These are phyloP conservation scores for Dryas octopetala DNA, from an alignment of 306 rosid species.

Conservation along the genomic window DNA sequence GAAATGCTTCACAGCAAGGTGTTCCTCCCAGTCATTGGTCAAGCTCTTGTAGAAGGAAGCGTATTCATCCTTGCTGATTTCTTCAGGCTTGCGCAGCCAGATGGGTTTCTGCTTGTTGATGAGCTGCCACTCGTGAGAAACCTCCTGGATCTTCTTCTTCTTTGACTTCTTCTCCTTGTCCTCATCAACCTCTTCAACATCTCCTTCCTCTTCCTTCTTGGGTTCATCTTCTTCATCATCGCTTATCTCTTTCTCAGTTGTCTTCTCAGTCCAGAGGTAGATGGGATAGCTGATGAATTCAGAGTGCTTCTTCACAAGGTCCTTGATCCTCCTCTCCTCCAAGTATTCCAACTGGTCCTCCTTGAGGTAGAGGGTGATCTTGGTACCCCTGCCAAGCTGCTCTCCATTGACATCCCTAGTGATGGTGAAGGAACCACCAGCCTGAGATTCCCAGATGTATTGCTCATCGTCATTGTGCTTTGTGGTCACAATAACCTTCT, in stretches of 20 bases:
- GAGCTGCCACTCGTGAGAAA: constrained; percentile 64
- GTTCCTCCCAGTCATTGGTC: constrained; percentile 77
- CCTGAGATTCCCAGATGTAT: constrained; percentile 69
- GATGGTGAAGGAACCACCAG: constrained; percentile 71
- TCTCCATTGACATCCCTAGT: constrained; percentile 61
- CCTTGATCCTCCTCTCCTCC: constrained; percentile 69
- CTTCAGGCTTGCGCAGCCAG: constrained; percentile 79
- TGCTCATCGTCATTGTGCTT: constrained; percentile 77
- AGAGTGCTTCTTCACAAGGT: constrained; percentile 75
- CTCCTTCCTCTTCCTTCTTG: constrained; percentile 66
- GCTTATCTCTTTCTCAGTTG: constrained; percentile 64
- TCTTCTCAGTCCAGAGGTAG: constrained; percentile 69
- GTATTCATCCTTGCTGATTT: constrained; percentile 65
- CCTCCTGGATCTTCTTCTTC: constrained; percentile 72
- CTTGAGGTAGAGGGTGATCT: constrained; percentile 70
- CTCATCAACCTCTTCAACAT: constrained; percentile 57
- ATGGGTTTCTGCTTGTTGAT: constrained; percentile 78
- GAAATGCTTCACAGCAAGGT: constrained; percentile 70
- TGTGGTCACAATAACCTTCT: constrained; percentile 60
- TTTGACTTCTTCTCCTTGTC: constrained; percentile 48
- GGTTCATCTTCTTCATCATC: constrained; percentile 71
- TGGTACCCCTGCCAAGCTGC: constrained; percentile 72
- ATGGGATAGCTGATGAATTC: constrained; percentile 70
- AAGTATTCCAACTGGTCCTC: constrained; percentile 76
- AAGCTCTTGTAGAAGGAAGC: constrained; percentile 72